Base-by-base conservation (phyloP, 2,329 filamentous ascomycete genomes). In the Aureobasidium lini region DNA sequence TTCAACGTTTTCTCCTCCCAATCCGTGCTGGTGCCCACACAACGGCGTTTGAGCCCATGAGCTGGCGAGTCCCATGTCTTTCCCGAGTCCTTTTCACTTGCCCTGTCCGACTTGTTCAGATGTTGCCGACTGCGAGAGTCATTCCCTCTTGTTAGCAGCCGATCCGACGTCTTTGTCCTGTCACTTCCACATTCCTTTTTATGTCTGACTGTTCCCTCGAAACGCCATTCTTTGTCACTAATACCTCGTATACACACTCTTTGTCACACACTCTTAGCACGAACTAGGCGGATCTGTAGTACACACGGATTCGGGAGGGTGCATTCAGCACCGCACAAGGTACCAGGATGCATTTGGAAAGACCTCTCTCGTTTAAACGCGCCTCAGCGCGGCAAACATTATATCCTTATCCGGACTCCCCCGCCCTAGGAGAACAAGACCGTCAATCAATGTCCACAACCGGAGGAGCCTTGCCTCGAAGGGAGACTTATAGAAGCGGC, bases 301-400 rank as follows among this genome's bases (percentile, higher is more conserved):
- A 48, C 31, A 57, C 52, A 8, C 31, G 34, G 32, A 57, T 28
- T 36, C 54, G 54, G 54, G 13, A 47, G 44, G 43, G 54, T 57
- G 54, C 54, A 57, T 42, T 28, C 16, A 47, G 54, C 54, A 47
- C 42, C 42, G n/a, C 32, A 16, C 42, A 47, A 23, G 23, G 43
- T 28, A 39, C 18, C 43, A 57, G 16, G 43, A 57, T 57, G 54
- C 54, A 47, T 57, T 57, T 43, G 42, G 54, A 57, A 48, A 44
- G 54, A 32, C 54, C 54, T 15, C 54, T 57, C 42, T 57, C 54
- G 32, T 57, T 57, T 28, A 57, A 57, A 32, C 54, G 54, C 54
- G 54, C 54, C 43, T 57, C 54, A 13, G 42, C 42, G 13, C 42
- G 54, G 6, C 54, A 57, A 57, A 57, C 54, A 57, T 23, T 57